A percentile compares a stretch with the other conserved stretches of the same genome.
Conservation (phyloP, 2,329 filamentous ascomycete genomes). For the Kalaharituber pfeilii region DNA sequence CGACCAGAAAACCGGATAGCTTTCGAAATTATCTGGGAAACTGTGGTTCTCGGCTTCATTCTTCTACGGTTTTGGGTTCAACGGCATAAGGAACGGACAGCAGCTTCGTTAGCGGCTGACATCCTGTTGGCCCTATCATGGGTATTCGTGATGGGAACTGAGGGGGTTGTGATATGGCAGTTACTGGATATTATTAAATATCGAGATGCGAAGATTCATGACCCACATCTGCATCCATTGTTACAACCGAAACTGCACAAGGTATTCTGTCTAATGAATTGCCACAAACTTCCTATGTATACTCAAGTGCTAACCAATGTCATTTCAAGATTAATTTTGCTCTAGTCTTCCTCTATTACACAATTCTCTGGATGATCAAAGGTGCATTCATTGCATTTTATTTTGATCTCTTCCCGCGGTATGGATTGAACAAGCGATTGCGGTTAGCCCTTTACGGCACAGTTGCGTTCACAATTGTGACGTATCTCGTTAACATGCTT, state of each 20-base stretch:
- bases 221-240: not conserved
- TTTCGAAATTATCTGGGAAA: not conserved
- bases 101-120: not conserved
- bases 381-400: slow-evolving; percentile 13
- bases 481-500: slow-evolving; percentile 8
- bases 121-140: not conserved
- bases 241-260: not conserved
- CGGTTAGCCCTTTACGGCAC: slow-evolving; percentile 8
- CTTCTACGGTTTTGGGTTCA: not conserved
- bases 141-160: not conserved
- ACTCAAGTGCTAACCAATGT: too few relatives aligned
- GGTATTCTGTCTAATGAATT: too few relatives aligned
- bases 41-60: not conserved
- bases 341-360: slow-evolving; percentile 10
- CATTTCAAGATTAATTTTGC: slow-evolving; percentile 8
- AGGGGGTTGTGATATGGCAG: not conserved
- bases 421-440: slow-evolving; percentile 1
- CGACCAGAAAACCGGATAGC: not conserved
- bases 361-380: slow-evolving; percentile 12
- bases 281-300: too few relatives aligned
- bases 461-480: slow-evolving; percentile 5
- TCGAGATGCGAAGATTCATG: not conserved
- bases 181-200: not conserved
- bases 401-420: slow-evolving; percentile 10
- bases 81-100: not conserved